Percentiles rank a stretch among this genome's conserved stretches.
phyloP scores from a whole-genome alignment of 2,329 filamentous ascomycete genomes.

The Ceratocystis harringtonii region DNA sequence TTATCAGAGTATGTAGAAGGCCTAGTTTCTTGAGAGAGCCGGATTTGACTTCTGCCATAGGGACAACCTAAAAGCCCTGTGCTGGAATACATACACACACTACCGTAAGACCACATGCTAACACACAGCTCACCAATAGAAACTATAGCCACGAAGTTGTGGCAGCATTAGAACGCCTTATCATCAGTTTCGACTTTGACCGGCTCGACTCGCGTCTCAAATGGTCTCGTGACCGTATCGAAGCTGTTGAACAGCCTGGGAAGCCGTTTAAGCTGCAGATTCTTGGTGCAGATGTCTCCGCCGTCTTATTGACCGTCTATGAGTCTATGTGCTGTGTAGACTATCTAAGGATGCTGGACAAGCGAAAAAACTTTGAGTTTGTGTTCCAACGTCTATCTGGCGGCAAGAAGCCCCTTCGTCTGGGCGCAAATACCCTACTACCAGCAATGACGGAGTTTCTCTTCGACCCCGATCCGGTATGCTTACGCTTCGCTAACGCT shows the following conservation, averaged over 20 bases:
- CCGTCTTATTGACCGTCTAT: constrained; percentile 66
- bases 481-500: constrained; percentile 51
- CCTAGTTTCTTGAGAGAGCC: neutral
- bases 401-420: constrained; percentile 60
- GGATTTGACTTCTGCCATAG: neutral
- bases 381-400: constrained; percentile 67
- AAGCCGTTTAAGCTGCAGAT: constrained; percentile 31
- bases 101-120: neutral
- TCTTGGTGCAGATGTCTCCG: constrained; percentile 34
- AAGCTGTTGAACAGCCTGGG: constrained; percentile 5
- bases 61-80: neutral
- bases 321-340: constrained; percentile 75
- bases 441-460: constrained; percentile 77
- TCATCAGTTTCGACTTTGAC: constrained; percentile 45
- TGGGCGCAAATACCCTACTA: constrained; percentile 55
- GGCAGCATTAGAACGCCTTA: constrained; percentile 37
- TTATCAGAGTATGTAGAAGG: constrained; percentile 40
- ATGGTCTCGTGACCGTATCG: constrained; percentile 29
- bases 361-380: constrained; percentile 52
- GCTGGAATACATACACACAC: neutral
- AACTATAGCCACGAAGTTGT: constrained; percentile 37
- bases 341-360: constrained; percentile 47
- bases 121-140: constrained; percentile 20
- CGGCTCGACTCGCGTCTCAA: constrained; percentile 46
- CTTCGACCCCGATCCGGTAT: constrained; percentile 53